These are phyloP conservation scores for Macrotyloma uniflorum DNA, from an alignment of 306 rosid species.

Conservation along the genomic window DNA sequence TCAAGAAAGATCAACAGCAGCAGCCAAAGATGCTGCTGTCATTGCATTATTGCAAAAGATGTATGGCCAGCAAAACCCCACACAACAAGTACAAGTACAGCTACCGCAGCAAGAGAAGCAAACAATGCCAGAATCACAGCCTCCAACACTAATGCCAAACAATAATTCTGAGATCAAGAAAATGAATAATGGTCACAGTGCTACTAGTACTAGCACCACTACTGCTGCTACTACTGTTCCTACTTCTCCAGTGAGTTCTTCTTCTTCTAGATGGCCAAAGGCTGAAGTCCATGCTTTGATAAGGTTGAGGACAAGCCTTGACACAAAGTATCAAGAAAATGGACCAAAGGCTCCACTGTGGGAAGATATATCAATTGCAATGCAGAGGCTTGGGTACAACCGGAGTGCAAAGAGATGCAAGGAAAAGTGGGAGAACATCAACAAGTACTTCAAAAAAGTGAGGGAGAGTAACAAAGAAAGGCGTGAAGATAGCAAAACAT, in stretches of 20 bases:
- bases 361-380: constrained; percentile 77
- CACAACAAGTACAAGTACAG: background rate
- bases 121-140: background rate
- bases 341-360: constrained; percentile 76
- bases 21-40: constrained; percentile 68
- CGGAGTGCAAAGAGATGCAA: constrained; percentile 78
- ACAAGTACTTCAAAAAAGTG: constrained; percentile 87
- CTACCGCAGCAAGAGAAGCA: background rate
- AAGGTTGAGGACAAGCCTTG: constrained; percentile 55
- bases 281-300: constrained; percentile 67
- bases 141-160: background rate
- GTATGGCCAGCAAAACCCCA: constrained; percentile 30
- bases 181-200: constrained; percentile 25
- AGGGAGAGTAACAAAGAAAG: constrained; percentile 62
- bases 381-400: constrained; percentile 61
- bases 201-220: background rate
- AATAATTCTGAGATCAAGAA: constrained; percentile 27
- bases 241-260: constrained; percentile 20
- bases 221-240: background rate
- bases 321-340: constrained; percentile 60
- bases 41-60: constrained; percentile 59
- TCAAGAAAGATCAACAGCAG: constrained; percentile 65
- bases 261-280: constrained; percentile 75
- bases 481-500: constrained; percentile 69
- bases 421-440: constrained; percentile 90